Base-by-base conservation (phyloP, 208 protist genomes). In the Leishmania arabica region DNA sequence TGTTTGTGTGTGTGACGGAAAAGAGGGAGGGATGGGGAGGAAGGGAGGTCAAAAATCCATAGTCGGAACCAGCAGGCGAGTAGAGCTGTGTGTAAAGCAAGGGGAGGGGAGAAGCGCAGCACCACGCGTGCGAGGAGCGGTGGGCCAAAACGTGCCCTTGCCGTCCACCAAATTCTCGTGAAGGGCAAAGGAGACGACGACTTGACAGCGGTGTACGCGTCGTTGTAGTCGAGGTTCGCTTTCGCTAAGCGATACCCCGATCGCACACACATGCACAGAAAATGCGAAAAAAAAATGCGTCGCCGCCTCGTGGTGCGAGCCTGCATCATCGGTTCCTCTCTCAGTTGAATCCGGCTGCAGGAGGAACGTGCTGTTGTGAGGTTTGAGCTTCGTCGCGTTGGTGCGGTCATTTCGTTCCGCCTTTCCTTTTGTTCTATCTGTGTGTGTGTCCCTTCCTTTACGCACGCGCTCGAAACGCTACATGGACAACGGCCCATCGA, bases 401-500 rank as follows among this genome's bases (percentile, higher is more conserved):
- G 24, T 34, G 66, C 40, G 40, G 40, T 24, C n/a, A 15, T 47
- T 45, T 47, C 40, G 5, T 71, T 73, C 47, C 24, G 11, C 15
- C 21, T 24, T 37, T 54, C 47, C 42, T 51, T 45, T 31, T 19
- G 13, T 24, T 37, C 11, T 27, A 0, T 11, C 4, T 24, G 1
- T 9, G 31, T 42, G 27, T 73, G 69, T 31, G 8, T 24, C 74
- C 21, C 15, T 1, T 78, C 11, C 74, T 78, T 45, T 21, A 68
- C 60, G 40, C 53, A 34, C 45, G 42, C 37, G 37, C 60, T 49
- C 53, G 53, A 78, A 49, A 51, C 34, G 24, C 72, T 47, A 40
- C 60, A 31, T 47, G 74, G 45, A 37, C 60, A 68, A 42, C 74
- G 60, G 27, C 11, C 74, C 53, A 78, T 34, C 51, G 62, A 42